Evolutionary conservation across 2,329 filamentous ascomycete genomes (phyloP), one percentile per base, ranked within the genome.

Genomic region (Penicillium sp.): DNA sequence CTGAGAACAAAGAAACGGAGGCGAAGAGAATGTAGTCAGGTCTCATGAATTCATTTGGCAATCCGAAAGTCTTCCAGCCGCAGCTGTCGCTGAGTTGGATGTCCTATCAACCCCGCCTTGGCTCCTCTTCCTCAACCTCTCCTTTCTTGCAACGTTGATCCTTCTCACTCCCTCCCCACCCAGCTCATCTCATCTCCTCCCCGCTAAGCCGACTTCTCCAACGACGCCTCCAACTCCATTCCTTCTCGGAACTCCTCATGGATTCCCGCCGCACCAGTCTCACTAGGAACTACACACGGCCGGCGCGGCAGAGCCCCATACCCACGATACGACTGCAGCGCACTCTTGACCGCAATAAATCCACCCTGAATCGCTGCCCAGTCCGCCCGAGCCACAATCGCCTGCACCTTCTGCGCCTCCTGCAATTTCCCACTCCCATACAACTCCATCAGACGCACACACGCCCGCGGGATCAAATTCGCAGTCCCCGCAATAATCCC

Each of bases 401-500:
- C 90, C 75, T 96, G 92, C 71, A 93, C 79, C 66, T 84, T 85
- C 68, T 89, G 84, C 6, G 92, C 89, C 80, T 96, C 90, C 40
- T 90, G 87, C 58, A 83, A 84, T 79, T 91, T 89, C 46, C 91
- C 92, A 70, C 88, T 83, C 8, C 81, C 81, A 75, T 89, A 94
- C 57, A 94, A 82, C 72, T 92, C 84, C 89, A 91, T 93, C 30
- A 96, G 86, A 73, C 85, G 86, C 53, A 90, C 89, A 72, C 91
- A 93, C 6, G 90, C 82, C 80, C 93, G 93, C 54, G 92, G 92
- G 77, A 94, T 87, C 60, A 96, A 87, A 73, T 96, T 96, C 63
- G 91, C 92, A 45, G 90, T 88, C 22, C 92, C 92, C 16, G 91
- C 91, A 71, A 96, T 95, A 76, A 95, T 92, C 35, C 92, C 92